Percentiles rank a stretch among this genome's conserved stretches.
These are phyloP conservation scores for Leishmania tropica DNA, from an alignment of 208 protist genomes.

Conservation along the genomic window DNA sequence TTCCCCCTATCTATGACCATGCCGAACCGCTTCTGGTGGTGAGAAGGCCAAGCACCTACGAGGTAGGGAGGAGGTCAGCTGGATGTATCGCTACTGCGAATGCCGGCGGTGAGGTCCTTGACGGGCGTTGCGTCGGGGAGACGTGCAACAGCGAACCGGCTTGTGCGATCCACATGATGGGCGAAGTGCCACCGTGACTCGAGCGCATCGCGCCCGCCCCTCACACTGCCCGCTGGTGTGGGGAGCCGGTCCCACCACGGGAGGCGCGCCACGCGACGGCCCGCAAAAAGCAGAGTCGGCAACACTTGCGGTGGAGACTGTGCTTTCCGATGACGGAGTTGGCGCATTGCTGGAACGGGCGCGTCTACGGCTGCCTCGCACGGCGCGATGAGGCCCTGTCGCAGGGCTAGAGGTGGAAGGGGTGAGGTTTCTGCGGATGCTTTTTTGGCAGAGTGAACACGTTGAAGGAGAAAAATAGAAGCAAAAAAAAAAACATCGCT, in stretches of 20 bases:
- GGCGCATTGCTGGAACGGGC: neutral
- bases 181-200: neutral
- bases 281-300: no score
- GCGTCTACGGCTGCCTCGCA: neutral
- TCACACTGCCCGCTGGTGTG: neutral
- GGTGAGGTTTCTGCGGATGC: neutral
- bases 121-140: neutral
- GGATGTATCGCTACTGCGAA: neutral
- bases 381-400: neutral
- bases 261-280: no score
- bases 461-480: neutral
- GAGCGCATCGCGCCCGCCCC: neutral
- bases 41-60: neutral
- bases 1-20: neutral
- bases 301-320: no score
- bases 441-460: neutral
- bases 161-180: neutral
- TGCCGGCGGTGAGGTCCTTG: neutral
- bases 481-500: neutral
- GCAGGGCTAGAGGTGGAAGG: neutral
- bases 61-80: neutral
- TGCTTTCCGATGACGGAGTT: neutral
- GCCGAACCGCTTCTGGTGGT: neutral
- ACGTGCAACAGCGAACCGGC: neutral
- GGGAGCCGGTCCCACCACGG: no score